phyloP scores from a whole-genome alignment of 768 basidiomycete genomes.

The Tephrocybe sp. region DNA sequence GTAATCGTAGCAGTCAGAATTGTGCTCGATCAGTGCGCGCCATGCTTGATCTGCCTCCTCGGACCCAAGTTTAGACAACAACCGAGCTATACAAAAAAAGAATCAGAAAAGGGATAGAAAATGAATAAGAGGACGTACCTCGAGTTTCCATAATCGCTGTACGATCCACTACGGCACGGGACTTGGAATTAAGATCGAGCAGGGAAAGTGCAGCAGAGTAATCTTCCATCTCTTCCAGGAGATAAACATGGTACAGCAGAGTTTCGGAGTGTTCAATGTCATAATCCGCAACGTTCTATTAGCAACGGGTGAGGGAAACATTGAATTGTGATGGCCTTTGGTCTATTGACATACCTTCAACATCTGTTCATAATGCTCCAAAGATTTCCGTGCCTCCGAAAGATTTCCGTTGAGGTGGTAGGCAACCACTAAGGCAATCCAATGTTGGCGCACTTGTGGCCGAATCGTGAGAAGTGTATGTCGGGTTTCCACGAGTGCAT shows the following conservation, averaged over 20 bases:
- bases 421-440: slow-evolving; percentile 88
- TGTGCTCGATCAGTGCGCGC: slow-evolving; percentile 78
- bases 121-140: slow-evolving; percentile 41
- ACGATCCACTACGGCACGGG: slow-evolving; percentile 68
- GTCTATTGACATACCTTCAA: slow-evolving; percentile 69
- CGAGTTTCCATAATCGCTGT: slow-evolving; percentile 65
- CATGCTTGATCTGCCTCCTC: slow-evolving; percentile 82
- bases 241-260: slow-evolving; percentile 69
- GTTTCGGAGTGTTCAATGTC: slow-evolving; percentile 87
- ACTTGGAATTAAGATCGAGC: slow-evolving; percentile 65
- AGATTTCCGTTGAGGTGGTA: slow-evolving; percentile 82
- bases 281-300: slow-evolving; percentile 71
- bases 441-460: slow-evolving; percentile 83
- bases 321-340: neutral
- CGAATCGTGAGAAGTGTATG: slow-evolving; percentile 77
- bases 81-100: slow-evolving; percentile 62
- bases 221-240: slow-evolving; percentile 75
- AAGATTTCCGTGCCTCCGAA: slow-evolving; percentile 64
- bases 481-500: slow-evolving; percentile 78
- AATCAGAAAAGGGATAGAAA: slow-evolving; percentile 6
- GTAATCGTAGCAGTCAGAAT: slow-evolving; percentile 80
- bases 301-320: neutral
- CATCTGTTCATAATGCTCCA: slow-evolving; percentile 70
- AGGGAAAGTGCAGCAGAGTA: slow-evolving; percentile 57
- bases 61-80: slow-evolving; percentile 65